Conservation (phyloP, 495 filamentous ascomycete species). For the Penicillium dipodomyicola region DNA sequence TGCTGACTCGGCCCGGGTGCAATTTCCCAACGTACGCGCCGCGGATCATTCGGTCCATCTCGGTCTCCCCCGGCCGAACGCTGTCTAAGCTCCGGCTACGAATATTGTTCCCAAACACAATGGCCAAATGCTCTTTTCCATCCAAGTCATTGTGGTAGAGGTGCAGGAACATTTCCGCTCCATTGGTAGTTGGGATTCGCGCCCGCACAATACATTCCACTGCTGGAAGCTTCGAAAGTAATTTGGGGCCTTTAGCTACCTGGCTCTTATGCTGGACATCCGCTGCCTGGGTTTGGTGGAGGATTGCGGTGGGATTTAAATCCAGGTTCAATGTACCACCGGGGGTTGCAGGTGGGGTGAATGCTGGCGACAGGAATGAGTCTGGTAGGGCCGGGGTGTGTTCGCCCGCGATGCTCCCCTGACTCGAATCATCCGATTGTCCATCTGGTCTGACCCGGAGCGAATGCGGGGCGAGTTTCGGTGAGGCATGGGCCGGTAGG, state of each 20-base stretch:
- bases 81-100: slow-evolving; percentile 77
- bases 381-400: slow-evolving; percentile 46
- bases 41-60: slow-evolving; percentile 92
- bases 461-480: slow-evolving; percentile 47
- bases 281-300: slow-evolving; percentile 34
- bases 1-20: slow-evolving; percentile 78
- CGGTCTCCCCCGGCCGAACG: slow-evolving; percentile 81
- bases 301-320: slow-evolving; percentile 38
- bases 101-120: slow-evolving; percentile 88
- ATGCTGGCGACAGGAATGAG: slow-evolving; percentile 67
- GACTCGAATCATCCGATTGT: slow-evolving; percentile 22
- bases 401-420: slow-evolving; percentile 24
- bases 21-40: slow-evolving; percentile 88
- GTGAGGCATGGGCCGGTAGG: slow-evolving; percentile 51
- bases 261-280: slow-evolving; percentile 34
- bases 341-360: slow-evolving; percentile 74
- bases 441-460: slow-evolving; percentile 24
- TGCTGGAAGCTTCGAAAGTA: slow-evolving; percentile 66
- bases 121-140: slow-evolving; percentile 96
- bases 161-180: slow-evolving; percentile 95
- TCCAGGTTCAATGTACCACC: slow-evolving; percentile 55
- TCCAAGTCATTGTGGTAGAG: slow-evolving; percentile 90
- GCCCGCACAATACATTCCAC: slow-evolving; percentile 82
- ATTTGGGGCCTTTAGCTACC: slow-evolving; percentile 57
- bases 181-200: slow-evolving; percentile 80